Evolutionary conservation across 768 basidiomycete species (phyloP).

Genomic region (Boletus vermiculosoides): DNA sequence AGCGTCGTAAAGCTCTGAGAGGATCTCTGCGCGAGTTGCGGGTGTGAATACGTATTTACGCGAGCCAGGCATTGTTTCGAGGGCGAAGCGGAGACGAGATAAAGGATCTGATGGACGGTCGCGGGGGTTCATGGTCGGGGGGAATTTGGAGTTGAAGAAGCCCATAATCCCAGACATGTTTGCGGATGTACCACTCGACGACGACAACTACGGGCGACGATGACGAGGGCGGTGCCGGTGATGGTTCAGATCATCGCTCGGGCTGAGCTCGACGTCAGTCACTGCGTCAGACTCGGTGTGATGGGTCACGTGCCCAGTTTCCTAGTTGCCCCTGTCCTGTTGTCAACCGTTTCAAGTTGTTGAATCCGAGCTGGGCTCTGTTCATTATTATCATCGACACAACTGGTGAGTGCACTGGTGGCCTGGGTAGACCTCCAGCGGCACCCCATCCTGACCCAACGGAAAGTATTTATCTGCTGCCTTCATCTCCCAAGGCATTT

Average conservation of each 20-base stretch:
- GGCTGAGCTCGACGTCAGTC: background rate
- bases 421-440: no score
- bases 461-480: no score
- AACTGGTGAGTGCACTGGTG: no score
- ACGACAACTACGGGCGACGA: no score
- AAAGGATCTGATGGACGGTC: conserved; percentile 62
- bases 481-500: no score
- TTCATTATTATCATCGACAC: no score
- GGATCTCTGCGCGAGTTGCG: conserved; percentile 72
- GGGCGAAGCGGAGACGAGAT: conserved; percentile 68
- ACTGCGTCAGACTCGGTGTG: background rate
- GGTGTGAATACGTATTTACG: conserved; percentile 76
- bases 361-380: no score
- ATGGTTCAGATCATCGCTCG: conserved; percentile 1
- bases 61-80: conserved; percentile 80
- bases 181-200: background rate
- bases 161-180: conserved; percentile 44
- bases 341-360: no score
- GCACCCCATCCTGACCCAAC: no score
- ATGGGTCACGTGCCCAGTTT: background rate
- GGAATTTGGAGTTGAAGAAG: conserved; percentile 49
- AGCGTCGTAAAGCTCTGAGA: conserved; percentile 77
- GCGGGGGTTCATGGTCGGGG: conserved; percentile 52
- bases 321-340: no score
- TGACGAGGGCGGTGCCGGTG: background rate